Base-by-base conservation (phyloP, 2,329 filamentous ascomycete species). In the Didymella arachidicola region DNA sequence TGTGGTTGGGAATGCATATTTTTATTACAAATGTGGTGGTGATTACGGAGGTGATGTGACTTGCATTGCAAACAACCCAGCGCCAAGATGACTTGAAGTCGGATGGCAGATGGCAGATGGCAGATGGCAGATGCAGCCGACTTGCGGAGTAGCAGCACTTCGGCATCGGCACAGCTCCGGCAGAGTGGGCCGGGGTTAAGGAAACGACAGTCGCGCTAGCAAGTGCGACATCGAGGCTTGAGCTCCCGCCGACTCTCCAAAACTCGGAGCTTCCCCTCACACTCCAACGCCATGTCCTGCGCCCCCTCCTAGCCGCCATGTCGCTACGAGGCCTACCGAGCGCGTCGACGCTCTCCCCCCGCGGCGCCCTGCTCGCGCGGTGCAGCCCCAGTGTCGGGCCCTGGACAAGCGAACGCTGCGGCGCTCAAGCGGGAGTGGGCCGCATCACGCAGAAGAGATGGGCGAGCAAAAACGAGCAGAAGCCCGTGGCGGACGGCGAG, bases 401-500 rank as follows among this genome's bases (percentile, higher is more conserved):
- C 6, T n/a, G 5, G 32, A 36, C 32, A 36, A 16, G 16, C 32
- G 58, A 54, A 29, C 45, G 55, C 42, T 57, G 53, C 55, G 50
- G 53, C 52, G 58, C 30, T 49, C 47, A 43, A 47, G 47, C 46
- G 38, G 51, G 55, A 51, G 59, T 59, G 27, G 62, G 65, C 50
- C 53, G 61, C 53, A 52, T 61, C 30, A 56, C 65, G 34, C 71
- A 74, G 38, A 61, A 66, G 49, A 70, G 78, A 67, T 79, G 79
- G 70, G 77, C 76, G 47, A 76, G 73, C 45, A 54, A 61, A 11
- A 59, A 51, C 16, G 50, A 66, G 10, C 57, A 65, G 29, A 61
- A 65, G 43, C 63, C 61, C 43, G 44, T 41, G n/a, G 43, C 56
- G 36, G 68, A 75, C 10, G 65, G 70, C 27, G 78, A 78, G 34